Evolutionary conservation across 257 asterid species (phyloP), one percentile per base, ranked within the genome.

Genomic region (Thymus quinquecostatus): DNA sequence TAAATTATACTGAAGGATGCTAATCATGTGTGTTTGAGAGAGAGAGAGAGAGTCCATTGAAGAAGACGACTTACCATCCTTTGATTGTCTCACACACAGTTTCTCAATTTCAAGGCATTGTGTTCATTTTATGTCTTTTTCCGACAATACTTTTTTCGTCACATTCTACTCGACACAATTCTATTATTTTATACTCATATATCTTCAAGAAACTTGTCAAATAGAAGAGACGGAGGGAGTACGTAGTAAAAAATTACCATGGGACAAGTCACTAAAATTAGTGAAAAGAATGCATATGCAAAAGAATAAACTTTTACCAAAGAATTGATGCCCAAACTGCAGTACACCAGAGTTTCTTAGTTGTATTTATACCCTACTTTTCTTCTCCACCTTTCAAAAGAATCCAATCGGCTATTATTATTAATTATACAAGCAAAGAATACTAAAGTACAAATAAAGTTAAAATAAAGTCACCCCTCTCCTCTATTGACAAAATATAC

Each of bases 301-400:
- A 71, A 64, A 44, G 72, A 77, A 78, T 54, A 48, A 60, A 0
- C 77, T 83, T 79, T 38, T 69, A 72, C 48, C 65, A 78, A 53
- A 49, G 66, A 74, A 73, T 62, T 43, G 81, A 80, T 81, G 84
- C 82, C 72, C 49, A 50, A 59, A 60, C 82, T 65, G 49, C 68
- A 69, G 45, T 67, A 78, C 21, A 40, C 41, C 82, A 77, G 75
- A 48, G 64, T 81, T 76, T 58, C 85, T 64, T 53, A 57, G 93
- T 77, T 86, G 91, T 54, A 74, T 81, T 80, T 80, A 75, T 75
- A 49, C 96, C 82, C 78, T 70, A 66, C 93, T 86, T 88, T 86
- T 73, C 86, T 75, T 80, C 77, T 64, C 40, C 79, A 60, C 81
- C 53, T 67, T 67, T 55, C 82, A 82, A 83, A 85, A 55, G 87